Percentiles rank a stretch among this genome's conserved stretches.
Conservation (phyloP, 345 rosid genomes). For the Eucalyptus melliodora region DNA sequence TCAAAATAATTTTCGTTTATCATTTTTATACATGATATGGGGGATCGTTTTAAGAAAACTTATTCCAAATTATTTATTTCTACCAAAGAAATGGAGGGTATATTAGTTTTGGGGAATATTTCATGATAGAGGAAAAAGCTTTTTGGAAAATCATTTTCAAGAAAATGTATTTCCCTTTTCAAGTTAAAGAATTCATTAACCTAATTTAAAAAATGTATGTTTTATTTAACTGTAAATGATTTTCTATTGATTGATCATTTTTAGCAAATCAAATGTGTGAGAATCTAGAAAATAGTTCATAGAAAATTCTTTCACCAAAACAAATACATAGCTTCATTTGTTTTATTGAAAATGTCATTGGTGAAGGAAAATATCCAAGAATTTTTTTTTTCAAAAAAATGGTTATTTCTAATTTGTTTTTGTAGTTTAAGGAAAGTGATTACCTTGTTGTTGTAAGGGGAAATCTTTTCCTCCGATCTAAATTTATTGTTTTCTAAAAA, state of each 20-base stretch:
- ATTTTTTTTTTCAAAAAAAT: neutral
- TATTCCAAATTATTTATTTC: neutral
- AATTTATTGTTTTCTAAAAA: neutral
- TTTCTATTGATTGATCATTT: too few relatives aligned
- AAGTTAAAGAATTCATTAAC: neutral
- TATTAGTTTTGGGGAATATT: neutral
- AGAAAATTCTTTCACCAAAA: too few relatives aligned
- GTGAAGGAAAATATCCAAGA: neutral
- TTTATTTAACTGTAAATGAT: too few relatives aligned
- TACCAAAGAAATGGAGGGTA: neutral
- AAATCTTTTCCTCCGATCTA: too few relatives aligned
- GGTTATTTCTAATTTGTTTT: neutral
- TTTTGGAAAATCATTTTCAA: neutral
- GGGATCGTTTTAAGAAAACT: fast-evolving
- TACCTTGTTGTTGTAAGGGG: neutral
- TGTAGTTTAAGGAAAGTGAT: neutral
- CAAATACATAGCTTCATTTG: neutral
- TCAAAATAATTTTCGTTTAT: neutral
- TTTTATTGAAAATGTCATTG: neutral
- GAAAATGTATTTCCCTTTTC: neutral
- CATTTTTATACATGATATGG: neutral
- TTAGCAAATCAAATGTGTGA: neutral
- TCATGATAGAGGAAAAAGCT: neutral
- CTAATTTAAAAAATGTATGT: too few relatives aligned
- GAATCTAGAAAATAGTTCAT: neutral